Percentiles rank a stretch among this genome's conserved stretches.
Evolutionary conservation across 306 rosid species (phyloP).

Genomic region (Prunus dulcis): DNA sequence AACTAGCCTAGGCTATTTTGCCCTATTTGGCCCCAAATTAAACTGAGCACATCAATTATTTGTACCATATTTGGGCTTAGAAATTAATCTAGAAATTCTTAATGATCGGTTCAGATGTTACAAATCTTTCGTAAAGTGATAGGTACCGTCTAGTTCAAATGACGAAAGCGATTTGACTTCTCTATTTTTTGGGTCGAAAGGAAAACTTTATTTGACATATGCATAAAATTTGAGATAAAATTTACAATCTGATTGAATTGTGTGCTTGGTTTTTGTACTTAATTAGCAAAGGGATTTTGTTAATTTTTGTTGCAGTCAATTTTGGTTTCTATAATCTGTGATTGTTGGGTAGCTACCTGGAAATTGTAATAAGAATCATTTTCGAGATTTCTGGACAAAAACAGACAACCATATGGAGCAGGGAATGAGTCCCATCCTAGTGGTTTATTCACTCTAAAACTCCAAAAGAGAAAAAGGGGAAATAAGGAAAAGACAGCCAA

Average conservation of each 20-base stretch:
- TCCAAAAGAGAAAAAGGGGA: conserved; percentile 11
- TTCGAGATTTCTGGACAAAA: conserved; percentile 17
- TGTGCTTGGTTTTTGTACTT: neutral
- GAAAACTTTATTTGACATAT: no score
- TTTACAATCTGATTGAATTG: no score
- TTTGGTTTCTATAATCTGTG: neutral
- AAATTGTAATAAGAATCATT: conserved; percentile 3
- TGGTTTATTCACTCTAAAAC: conserved; percentile 16
- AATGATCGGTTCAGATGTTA: no score
- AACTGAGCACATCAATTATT: neutral
- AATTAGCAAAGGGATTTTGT: neutral
- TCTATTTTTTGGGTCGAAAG: no score
- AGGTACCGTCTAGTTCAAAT: neutral
- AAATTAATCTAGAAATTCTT: no score
- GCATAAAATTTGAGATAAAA: neutral
- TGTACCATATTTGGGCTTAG: no score
- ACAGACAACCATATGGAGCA: conserved; percentile 1
- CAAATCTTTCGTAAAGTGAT: neutral
- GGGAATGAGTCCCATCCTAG: conserved; percentile 19
- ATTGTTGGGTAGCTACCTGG: neutral
- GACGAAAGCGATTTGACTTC: no score
- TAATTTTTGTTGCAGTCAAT: neutral
- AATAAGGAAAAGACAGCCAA: conserved; percentile 23
- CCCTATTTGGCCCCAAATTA: neutral
- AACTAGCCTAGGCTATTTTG: neutral